Conservation (phyloP, 768 basidiomycete species). For the Cystoderma amianthinum region DNA sequence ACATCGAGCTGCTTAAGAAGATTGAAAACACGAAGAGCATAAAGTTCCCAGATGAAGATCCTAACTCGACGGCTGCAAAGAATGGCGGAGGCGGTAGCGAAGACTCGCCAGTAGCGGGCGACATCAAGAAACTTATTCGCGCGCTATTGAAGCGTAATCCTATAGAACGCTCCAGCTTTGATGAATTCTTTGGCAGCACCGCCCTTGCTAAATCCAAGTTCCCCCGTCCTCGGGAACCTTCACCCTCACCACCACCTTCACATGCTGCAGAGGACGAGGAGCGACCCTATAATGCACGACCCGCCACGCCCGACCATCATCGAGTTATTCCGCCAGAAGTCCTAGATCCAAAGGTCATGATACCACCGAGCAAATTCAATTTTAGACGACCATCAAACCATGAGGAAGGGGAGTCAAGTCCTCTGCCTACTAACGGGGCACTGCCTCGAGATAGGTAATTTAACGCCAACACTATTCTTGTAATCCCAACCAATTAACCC, state of each 20-base stretch:
- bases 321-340: slow-evolving; percentile 74
- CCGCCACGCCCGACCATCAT: slow-evolving; percentile 64
- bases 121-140: slow-evolving; percentile 86
- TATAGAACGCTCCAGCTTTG: slow-evolving; percentile 78
- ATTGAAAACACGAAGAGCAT: slow-evolving; percentile 90
- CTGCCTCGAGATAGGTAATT: slow-evolving; percentile 19
- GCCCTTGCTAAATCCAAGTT: slow-evolving; percentile 78
- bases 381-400: slow-evolving; percentile 37
- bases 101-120: slow-evolving; percentile 45
- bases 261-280: slow-evolving; percentile 16
- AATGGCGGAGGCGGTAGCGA: slow-evolving; percentile 40
- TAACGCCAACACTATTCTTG: background rate
- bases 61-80: slow-evolving; percentile 33
- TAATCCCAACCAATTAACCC: background rate
- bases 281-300: slow-evolving; percentile 25
- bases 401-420: slow-evolving; percentile 16
- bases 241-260: slow-evolving; percentile 19
- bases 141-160: slow-evolving; percentile 80
- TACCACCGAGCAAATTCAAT: slow-evolving; percentile 77
- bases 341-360: slow-evolving; percentile 72
- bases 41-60: slow-evolving; percentile 91
- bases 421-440: slow-evolving; percentile 10
- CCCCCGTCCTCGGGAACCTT: slow-evolving; percentile 41
- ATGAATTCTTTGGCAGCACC: slow-evolving; percentile 84
- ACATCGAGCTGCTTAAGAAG: slow-evolving; percentile 89